phyloP scores from a whole-genome alignment of 805 yeast genomes.

The Saccharomyces eubayanus region DNA sequence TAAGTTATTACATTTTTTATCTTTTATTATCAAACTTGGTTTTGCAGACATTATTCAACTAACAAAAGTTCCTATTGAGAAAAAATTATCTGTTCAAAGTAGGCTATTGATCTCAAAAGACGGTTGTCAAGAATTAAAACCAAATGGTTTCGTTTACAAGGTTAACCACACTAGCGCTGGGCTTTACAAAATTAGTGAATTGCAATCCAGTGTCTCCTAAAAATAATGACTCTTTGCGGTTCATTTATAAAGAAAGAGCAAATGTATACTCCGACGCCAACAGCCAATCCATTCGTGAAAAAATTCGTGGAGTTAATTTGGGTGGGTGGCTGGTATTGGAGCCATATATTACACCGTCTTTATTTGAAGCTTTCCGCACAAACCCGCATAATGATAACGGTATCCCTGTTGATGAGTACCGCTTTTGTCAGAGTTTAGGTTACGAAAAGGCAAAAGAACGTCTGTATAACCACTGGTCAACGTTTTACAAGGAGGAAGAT shows the following conservation, averaged over 20 bases:
- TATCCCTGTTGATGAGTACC: conserved; percentile 60
- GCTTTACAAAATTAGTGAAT: neutral
- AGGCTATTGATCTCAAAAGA: neutral
- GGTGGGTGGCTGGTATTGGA: conserved; percentile 90
- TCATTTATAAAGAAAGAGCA: conserved; percentile 10
- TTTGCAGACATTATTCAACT: neutral
- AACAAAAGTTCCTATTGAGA: neutral
- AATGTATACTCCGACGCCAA: conserved; percentile 15
- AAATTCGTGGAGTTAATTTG: conserved; percentile 56
- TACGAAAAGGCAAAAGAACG: conserved; percentile 41
- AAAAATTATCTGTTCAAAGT: neutral
- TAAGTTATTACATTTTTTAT: neutral
- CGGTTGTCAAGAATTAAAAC: neutral
- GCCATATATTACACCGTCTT: conserved; percentile 74
- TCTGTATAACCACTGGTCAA: conserved; percentile 62
- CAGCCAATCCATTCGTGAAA: conserved; percentile 2
- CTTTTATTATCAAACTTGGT: neutral
- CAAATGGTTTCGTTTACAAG: neutral
- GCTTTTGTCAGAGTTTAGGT: conserved; percentile 52
- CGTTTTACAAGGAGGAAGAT: conserved; percentile 67
- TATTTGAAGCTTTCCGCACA: conserved; percentile 34
- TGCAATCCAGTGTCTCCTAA: conserved; percentile 12
- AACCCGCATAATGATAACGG: conserved; percentile 5
- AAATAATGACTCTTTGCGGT: conserved; percentile 11
- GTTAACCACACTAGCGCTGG: neutral